phyloP scores from a whole-genome alignment of 768 basidiomycete species.

The Dendrothele bispora region DNA sequence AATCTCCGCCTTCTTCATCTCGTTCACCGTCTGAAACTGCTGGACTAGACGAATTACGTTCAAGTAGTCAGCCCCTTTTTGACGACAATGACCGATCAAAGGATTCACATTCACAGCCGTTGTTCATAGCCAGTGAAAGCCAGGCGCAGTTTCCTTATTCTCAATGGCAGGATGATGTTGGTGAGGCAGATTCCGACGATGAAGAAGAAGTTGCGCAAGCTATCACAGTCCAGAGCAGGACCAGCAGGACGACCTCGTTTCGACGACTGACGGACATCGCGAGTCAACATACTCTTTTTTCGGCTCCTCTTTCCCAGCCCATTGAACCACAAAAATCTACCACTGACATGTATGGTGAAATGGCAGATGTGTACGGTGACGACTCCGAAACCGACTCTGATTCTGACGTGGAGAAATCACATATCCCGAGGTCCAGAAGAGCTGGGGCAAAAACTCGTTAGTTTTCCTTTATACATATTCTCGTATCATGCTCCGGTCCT shows the following conservation, averaged over 20 bases:
- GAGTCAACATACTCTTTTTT: slow-evolving; percentile 33
- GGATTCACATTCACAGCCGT: slow-evolving; percentile 21
- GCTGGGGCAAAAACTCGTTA: slow-evolving; percentile 39
- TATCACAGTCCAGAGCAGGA: slow-evolving; percentile 14
- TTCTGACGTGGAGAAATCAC: slow-evolving; percentile 37
- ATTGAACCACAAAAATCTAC: slow-evolving; percentile 21
- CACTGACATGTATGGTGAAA: slow-evolving; percentile 36
- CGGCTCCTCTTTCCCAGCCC: slow-evolving; percentile 3
- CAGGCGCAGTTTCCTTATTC: slow-evolving; percentile 58
- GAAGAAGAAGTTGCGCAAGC: slow-evolving; percentile 34
- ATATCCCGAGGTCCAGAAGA: slow-evolving; percentile 58
- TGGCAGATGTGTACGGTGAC: slow-evolving; percentile 33
- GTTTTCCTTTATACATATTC: neutral
- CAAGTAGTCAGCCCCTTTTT: neutral
- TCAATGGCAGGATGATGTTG: slow-evolving; percentile 31
- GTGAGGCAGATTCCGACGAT: slow-evolving; percentile 39
- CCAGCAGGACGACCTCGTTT: slow-evolving; percentile 25
- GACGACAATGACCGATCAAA: neutral
- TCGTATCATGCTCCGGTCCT: no score
- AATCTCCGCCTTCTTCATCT: neutral
- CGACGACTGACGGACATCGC: slow-evolving; percentile 58
- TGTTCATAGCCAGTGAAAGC: slow-evolving; percentile 55
- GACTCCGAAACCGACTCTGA: slow-evolving; percentile 41
- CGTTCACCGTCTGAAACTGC: neutral
- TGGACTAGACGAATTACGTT: neutral